Base-by-base conservation (phyloP, 2,329 filamentous ascomycete species). In the Raffaelea albimanens region DNA sequence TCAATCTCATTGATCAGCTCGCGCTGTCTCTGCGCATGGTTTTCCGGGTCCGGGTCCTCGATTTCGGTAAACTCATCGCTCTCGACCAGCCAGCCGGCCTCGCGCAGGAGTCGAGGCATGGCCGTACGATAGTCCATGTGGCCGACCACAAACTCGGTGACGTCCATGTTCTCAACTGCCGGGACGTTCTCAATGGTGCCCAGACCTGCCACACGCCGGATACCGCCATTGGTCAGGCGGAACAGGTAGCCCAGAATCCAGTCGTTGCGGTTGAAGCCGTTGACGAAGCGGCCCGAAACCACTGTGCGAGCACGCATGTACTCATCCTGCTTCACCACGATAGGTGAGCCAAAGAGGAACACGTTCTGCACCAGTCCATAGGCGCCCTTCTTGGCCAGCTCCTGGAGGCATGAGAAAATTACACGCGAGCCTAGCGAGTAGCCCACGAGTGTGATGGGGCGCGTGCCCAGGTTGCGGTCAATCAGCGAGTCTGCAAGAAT, bases 231-330 rank as follows among this genome's bases (percentile, higher is more conserved):
- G 3, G 93, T 98, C 39, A 95, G 78, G 14, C 93, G 86, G 74
- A 98, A 98, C 1, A 98, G 79, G 61, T 98, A 98, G 51, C 84
- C 89, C 44, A 98, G 67, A 58, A 98, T 97, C 93, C 93, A 98
- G 67, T 98, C 93, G 61, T 93, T 96, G 43, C 78, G 85, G 56
- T 93, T 87, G 67, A 90, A 98, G 16, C 87, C 93, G 59, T 95
- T 98, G 54, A 98, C 81, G 56, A 97, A 95, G 39, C 90, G 80
- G n/a, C 93, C 93, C 8, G 87, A 77, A 3, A 97, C 86, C 3
- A 95, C 83, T n/a, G 83, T 83, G 47, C 85, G 80, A 10, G 84
- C 86, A 57, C 78, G 83, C 21, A 90, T 65, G 57, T 87, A 97
- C 53, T 98, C 93, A 48, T 97, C 91, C 59, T 80, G 85, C 63